These are phyloP conservation scores for Chrysosporium queenslandicum DNA, from an alignment of 2,329 filamentous ascomycete species.

Conservation along the genomic window DNA sequence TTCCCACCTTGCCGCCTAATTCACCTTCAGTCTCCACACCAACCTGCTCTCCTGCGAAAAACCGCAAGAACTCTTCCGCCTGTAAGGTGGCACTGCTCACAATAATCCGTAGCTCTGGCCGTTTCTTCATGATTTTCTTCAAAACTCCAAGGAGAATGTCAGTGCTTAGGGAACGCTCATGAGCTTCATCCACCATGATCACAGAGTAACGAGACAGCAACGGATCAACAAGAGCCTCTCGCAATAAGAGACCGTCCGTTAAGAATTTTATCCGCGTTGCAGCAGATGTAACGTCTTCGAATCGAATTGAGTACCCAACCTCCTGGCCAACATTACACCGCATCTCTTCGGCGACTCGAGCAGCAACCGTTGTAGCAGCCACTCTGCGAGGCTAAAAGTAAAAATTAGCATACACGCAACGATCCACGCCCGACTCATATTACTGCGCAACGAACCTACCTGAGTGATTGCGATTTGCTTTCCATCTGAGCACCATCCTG, in stretches of 20 bases:
- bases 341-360: slow-evolving; percentile 81
- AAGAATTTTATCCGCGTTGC: slow-evolving; percentile 87
- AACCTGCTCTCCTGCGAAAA: slow-evolving; percentile 53
- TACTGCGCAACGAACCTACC: slow-evolving; percentile 43
- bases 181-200: slow-evolving; percentile 96
- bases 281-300: slow-evolving; percentile 83
- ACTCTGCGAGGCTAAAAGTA: slow-evolving; percentile 67
- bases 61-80: slow-evolving; percentile 71
- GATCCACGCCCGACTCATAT: no score
- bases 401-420: no score
- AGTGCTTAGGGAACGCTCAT: slow-evolving; percentile 85
- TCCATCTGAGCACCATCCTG: slow-evolving; percentile 77
- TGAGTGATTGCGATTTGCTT: slow-evolving; percentile 84
- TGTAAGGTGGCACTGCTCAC: slow-evolving; percentile 90
- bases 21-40: slow-evolving; percentile 27
- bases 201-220: slow-evolving; percentile 83
- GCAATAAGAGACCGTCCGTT: slow-evolving; percentile 81
- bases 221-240: slow-evolving; percentile 89
- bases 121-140: slow-evolving; percentile 75
- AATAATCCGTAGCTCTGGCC: slow-evolving; percentile 74
- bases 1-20: slow-evolving; percentile 37
- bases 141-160: slow-evolving; percentile 81
- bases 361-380: slow-evolving; percentile 79
- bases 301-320: slow-evolving; percentile 81
- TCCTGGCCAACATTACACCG: slow-evolving; percentile 79